phyloP scores from a whole-genome alignment of 148 eudicot species.

The Diospyros kaki region DNA sequence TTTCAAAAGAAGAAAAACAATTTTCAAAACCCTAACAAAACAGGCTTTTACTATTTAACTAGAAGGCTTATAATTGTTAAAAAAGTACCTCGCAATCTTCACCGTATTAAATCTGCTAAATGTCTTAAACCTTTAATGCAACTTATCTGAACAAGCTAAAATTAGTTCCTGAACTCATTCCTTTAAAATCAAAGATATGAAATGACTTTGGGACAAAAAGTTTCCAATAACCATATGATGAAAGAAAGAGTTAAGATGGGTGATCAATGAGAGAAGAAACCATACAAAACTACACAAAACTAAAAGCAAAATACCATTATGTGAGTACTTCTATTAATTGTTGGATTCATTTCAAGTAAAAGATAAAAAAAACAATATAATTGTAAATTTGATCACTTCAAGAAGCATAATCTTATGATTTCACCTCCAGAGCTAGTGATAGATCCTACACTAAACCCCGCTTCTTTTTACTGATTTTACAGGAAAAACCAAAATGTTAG shows the following conservation, averaged over 20 bases:
- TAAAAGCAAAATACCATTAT: background rate
- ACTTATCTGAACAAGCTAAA: too few relatives aligned
- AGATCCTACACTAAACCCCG: background rate
- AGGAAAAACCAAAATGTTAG: background rate
- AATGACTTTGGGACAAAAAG: background rate
- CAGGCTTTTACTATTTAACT: too few relatives aligned
- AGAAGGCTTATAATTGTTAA: too few relatives aligned
- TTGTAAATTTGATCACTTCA: background rate
- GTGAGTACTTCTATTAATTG: background rate
- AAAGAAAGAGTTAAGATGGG: background rate
- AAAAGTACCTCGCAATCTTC: background rate
- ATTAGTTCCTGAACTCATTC: background rate
- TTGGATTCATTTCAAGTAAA: too few relatives aligned
- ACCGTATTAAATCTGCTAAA: background rate
- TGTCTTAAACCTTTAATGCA: background rate
- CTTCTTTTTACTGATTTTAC: background rate
- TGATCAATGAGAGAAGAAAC: background rate
- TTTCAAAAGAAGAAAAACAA: too few relatives aligned
- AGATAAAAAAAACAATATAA: background rate
- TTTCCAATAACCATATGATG: background rate
- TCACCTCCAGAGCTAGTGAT: background rate
- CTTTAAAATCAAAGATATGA: background rate
- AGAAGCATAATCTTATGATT: background rate
- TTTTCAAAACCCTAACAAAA: too few relatives aligned
- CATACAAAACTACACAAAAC: background rate